Conservation (phyloP, 805 yeast species). For the Ogataea zsoltii region DNA sequence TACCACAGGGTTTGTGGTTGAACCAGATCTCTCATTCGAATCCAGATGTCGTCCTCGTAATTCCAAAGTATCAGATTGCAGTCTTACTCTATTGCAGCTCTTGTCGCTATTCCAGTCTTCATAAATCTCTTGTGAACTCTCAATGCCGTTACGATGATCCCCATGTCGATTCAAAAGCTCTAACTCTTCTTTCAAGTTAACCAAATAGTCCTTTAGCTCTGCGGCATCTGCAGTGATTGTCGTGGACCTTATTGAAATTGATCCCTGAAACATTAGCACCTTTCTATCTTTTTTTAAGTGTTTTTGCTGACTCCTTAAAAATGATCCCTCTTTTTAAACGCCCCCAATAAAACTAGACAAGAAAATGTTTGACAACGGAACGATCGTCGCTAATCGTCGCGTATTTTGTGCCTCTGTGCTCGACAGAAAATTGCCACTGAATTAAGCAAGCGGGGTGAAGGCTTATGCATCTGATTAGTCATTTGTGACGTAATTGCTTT, state of each 20-base stretch:
- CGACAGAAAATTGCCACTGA: too few relatives aligned
- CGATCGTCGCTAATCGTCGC: too few relatives aligned
- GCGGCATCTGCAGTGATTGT: constrained; percentile 11
- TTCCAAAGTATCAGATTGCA: too few relatives aligned
- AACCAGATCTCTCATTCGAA: neutral
- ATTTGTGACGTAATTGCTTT: constrained; percentile 2
- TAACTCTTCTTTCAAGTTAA: constrained; percentile 15
- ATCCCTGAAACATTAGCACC: constrained; percentile 23
- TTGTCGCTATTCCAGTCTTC: neutral
- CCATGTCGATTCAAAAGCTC: neutral
- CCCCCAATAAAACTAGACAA: constrained; percentile 7
- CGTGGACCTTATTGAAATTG: constrained; percentile 16
- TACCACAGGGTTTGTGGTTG: neutral
- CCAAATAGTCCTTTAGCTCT: constrained; percentile 15
- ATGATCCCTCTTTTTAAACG: constrained; percentile 5
- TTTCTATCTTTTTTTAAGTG: too few relatives aligned
- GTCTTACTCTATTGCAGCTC: neutral
- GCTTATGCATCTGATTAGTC: neutral
- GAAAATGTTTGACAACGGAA: too few relatives aligned
- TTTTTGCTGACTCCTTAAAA: neutral
- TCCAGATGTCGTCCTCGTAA: too few relatives aligned
- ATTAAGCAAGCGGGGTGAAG: neutral
- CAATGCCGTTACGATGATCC: neutral
- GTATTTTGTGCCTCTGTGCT: too few relatives aligned
- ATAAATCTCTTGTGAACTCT: neutral